Evolutionary conservation across 805 yeast genomes (phyloP).

Genomic region (Alloascoidea hylecoeti): DNA sequence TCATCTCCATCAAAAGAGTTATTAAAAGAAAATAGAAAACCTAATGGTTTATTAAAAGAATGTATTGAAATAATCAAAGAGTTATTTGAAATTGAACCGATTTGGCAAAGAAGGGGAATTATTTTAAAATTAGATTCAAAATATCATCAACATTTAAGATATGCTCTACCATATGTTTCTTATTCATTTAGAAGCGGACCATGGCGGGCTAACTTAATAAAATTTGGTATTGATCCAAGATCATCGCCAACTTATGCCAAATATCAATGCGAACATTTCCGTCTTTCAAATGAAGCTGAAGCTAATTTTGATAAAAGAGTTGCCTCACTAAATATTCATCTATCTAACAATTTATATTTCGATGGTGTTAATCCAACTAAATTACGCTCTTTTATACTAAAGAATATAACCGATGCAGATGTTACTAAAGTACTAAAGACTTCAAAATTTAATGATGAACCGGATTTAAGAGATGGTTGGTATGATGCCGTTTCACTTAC

Average conservation of each 20-base stretch:
- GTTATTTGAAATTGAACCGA: constrained; percentile 59
- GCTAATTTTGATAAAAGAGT: constrained; percentile 9
- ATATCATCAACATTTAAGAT: constrained; percentile 35
- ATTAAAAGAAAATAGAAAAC: constrained; percentile 25
- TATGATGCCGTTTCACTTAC: constrained; percentile 43
- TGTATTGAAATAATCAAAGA: constrained; percentile 20
- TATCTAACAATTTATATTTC: constrained; percentile 35
- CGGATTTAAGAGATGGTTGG: constrained; percentile 74
- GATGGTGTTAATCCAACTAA: constrained; percentile 60
- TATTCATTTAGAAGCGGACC: constrained; percentile 84
- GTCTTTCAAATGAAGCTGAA: too few species aligned
- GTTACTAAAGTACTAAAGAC: constrained; percentile 25
- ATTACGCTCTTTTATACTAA: constrained; percentile 63
- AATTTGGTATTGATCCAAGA: constrained; percentile 69
- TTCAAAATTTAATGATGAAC: constrained; percentile 23
- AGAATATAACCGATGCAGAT: constrained; percentile 61
- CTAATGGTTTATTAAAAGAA: constrained; percentile 20
- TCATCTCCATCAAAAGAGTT: constrained; percentile 13
- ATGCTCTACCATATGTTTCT: constrained; percentile 75
- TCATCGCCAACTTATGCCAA: constrained; percentile 34
- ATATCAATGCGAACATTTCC: constrained; percentile 80
- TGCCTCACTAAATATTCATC: constrained; percentile 8
- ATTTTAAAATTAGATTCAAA: constrained; percentile 11
- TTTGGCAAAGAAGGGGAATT: constrained; percentile 75
- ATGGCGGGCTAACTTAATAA: constrained; percentile 80